phyloP scores from a whole-genome alignment of 2,329 filamentous ascomycete genomes.

The Arachnomyces sp. region DNA sequence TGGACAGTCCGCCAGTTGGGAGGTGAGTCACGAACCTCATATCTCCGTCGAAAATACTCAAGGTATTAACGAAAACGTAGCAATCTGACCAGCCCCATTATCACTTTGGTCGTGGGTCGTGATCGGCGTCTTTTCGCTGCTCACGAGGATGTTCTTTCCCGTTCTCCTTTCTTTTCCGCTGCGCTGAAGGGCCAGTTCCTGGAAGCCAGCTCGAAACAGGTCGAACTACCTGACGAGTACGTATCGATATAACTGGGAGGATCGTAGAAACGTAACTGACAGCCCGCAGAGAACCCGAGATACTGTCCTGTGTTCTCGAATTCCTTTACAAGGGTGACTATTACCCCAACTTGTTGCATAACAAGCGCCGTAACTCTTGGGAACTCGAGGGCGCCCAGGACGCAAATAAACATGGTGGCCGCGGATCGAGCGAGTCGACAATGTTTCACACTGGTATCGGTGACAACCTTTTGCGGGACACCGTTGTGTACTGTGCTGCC shows the following conservation, averaged over 20 bases:
- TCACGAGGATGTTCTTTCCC: slow-evolving; percentile 82
- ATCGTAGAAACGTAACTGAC: slow-evolving; percentile 3
- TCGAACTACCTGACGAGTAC: slow-evolving; percentile 62
- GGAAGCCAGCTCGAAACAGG: slow-evolving; percentile 63
- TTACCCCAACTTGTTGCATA: slow-evolving; percentile 79
- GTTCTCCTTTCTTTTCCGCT: slow-evolving; percentile 75
- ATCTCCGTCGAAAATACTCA: slow-evolving; percentile 15
- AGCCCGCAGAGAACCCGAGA: slow-evolving; percentile 73
- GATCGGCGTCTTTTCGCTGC: slow-evolving; percentile 89
- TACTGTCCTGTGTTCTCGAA: slow-evolving; percentile 89
- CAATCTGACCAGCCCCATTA: slow-evolving; percentile 61
- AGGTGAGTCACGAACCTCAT: slow-evolving; percentile 31
- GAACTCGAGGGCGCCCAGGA: slow-evolving; percentile 68
- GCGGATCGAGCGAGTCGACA: slow-evolving; percentile 63
- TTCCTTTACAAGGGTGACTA: slow-evolving; percentile 97
- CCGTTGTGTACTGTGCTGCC: slow-evolving; percentile 87
- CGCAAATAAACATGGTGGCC: slow-evolving; percentile 49
- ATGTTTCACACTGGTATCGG: slow-evolving; percentile 68
- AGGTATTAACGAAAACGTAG: slow-evolving; percentile 18
- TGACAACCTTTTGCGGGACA: slow-evolving; percentile 79
- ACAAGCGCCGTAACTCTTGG: slow-evolving; percentile 80
- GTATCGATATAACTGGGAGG: slow-evolving; percentile 5
- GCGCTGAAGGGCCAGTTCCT: slow-evolving; percentile 65
- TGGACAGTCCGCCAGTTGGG: slow-evolving; percentile 53
- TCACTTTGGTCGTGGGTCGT: slow-evolving; percentile 75